Conservation (phyloP, 768 basidiomycete genomes). For the Collybiopsis confluens region DNA sequence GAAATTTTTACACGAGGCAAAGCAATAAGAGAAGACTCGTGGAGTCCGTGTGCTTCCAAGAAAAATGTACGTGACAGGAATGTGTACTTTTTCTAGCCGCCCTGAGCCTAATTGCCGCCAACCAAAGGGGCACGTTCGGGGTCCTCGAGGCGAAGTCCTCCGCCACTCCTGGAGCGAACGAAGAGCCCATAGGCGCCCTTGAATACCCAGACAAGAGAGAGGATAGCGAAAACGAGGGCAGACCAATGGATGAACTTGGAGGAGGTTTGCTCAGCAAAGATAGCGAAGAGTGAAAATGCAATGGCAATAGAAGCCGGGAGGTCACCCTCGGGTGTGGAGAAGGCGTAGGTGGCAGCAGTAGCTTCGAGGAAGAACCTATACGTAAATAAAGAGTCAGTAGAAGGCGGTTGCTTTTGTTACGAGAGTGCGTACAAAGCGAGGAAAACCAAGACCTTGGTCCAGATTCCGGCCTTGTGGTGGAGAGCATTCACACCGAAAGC, state of each 20-base stretch:
- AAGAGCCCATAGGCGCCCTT: slow-evolving; percentile 65
- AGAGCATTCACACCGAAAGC: slow-evolving; percentile 82
- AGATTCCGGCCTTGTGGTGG: slow-evolving; percentile 64
- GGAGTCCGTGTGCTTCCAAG: no score
- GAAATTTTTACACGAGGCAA: no score
- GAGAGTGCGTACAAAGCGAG: slow-evolving; percentile 63
- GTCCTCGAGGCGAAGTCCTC: slow-evolving; percentile 66
- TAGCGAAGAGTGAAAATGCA: slow-evolving; percentile 90
- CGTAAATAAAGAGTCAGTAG: slow-evolving; percentile 6
- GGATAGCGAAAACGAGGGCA: slow-evolving; percentile 78
- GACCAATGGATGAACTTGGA: slow-evolving; percentile 87
- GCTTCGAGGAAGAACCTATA: slow-evolving; percentile 85
- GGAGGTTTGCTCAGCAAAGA: slow-evolving; percentile 71
- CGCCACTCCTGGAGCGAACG: slow-evolving; percentile 34
- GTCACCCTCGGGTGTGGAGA: slow-evolving; percentile 87
- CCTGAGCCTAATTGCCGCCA: slow-evolving; percentile 22
- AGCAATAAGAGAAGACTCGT: no score
- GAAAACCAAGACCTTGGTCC: slow-evolving; percentile 96
- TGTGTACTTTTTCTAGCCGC: not conserved
- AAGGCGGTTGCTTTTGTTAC: not conserved
- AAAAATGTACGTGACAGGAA: not conserved
- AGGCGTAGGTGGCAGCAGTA: slow-evolving; percentile 91
- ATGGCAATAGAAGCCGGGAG: slow-evolving; percentile 90
- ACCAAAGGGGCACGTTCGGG: slow-evolving; percentile 88
- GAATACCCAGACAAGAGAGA: slow-evolving; percentile 79